Evolutionary conservation across 2,329 filamentous ascomycete species (phyloP), one percentile per base, ranked within the genome.

Genomic region (Dactylellina drechsleri): DNA sequence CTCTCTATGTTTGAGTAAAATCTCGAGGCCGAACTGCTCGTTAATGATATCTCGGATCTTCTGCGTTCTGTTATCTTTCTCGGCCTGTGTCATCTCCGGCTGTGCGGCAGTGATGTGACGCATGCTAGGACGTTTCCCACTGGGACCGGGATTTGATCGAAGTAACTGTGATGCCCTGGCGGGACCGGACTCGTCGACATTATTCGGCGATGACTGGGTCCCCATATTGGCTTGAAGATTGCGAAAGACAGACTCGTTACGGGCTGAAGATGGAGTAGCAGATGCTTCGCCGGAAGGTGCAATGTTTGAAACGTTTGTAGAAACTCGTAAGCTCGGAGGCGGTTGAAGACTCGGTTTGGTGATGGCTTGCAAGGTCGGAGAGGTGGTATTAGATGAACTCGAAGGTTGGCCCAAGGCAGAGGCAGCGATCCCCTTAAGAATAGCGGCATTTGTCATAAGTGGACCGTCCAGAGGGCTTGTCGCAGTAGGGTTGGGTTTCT

Each of bases 1-100:
- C 84, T 99, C 95, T 80, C 95, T 89, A 83, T 99, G 95, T 85
- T 97, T 98, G 81, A 96, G 84, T 77, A 98, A 84, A 62, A 98
- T 93, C 84, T 97, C 93, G 78, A 95, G 87, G 80, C 93, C 92
- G 82, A 98, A 90, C 82, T 97, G 91, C 76, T 92, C 89, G 80
- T 93, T 90, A 80, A 98, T 91, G 41, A 87, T 86, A 79, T 93
- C 89, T 80, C 88, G 88, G 77, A 90, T 86, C 70, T 84, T 84
- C 43, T 89, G 83, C 78, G 86, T 76, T 77, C 83, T 80, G 76
- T 80, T 74, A 50, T 79, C 76, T 59, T 56, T 66, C 58, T 45
- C 75, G 71, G 40, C 49, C 4, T 28, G 15, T 13, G 59, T 62
- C 72, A 71, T 66, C 36, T 61, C 58, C n/a, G 62, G 49, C 20